Base-by-base conservation (phyloP, 306 rosid species). In the Hippophae tibetana region DNA sequence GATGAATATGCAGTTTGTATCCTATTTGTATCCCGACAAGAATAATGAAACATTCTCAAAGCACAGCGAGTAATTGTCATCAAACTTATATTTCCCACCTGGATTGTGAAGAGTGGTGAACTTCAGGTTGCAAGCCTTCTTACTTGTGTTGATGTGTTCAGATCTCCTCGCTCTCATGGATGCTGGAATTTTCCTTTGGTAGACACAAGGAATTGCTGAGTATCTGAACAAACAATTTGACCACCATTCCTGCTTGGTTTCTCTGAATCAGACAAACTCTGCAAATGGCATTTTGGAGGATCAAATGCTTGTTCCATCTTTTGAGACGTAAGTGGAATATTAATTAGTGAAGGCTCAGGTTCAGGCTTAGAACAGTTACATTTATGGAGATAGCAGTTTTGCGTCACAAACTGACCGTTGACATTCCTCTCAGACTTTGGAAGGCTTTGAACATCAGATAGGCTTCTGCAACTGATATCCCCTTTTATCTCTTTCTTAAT, bases 211-310 rank as follows among this genome's bases (percentile, higher is more conserved):
- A 70, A 73, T 74, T 76, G 56, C 84, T 82, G 2, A 89, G 82
- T 75, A 93, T 89, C 78, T 86, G 79, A 23, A 97, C 99, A 51
- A 88, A 89, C 69, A 93, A 79, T 65, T 93, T 93, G 77, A 93
- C 94, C 85, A 75, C 97, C 92, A 72, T 84, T 84, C 78, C 85
- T 70, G 70, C 81, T 63, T 23, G 80, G 69, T 60, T 77, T 77
- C 46, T 86, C 95, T 0, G 90, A 74, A 74, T 84, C 95, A 12
- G 82, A 65, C 3, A 68, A 75, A 59, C 77, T 72, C 43, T 42
- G 60, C 53, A 74, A 50, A 38, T 23, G 64, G 25, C 75, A 43
- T 56, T 64, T 82, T 56, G 27, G 27, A 64, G 67, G 68, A 63
- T 72, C 84, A 66, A 57, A 58, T 6, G 49, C 25, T 18, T 54